Conservation (phyloP, 2,329 filamentous ascomycete genomes). For the Grosmannia huntii region DNA sequence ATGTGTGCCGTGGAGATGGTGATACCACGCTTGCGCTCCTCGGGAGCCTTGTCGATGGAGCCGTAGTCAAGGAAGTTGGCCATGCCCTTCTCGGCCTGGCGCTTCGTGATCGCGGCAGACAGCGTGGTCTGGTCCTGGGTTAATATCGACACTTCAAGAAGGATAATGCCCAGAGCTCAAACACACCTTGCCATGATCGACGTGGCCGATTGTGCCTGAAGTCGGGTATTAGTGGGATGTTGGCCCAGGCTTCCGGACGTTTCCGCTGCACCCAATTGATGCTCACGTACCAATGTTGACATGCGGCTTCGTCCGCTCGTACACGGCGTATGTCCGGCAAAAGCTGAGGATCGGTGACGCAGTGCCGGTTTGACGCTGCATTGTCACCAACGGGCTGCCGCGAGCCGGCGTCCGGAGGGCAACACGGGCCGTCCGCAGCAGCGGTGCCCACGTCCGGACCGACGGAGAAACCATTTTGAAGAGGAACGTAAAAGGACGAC, state of each 20-base stretch:
- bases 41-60: slow-evolving; percentile 95
- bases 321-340: slow-evolving; percentile 55
- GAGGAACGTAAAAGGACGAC: neutral
- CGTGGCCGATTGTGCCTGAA: slow-evolving; percentile 89
- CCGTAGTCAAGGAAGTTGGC: slow-evolving; percentile 96
- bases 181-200: slow-evolving; percentile 95
- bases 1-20: slow-evolving; percentile 98
- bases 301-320: slow-evolving; percentile 87
- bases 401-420: slow-evolving; percentile 39
- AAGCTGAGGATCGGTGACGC: slow-evolving; percentile 52
- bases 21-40: slow-evolving; percentile 99
- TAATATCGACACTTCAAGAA: neutral
- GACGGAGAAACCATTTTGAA: slow-evolving; percentile 59
- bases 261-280: neutral
- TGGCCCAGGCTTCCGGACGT: neutral
- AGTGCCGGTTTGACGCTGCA: slow-evolving; percentile 51
- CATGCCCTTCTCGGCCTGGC: slow-evolving; percentile 86
- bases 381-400: slow-evolving; percentile 57
- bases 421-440: slow-evolving; percentile 69
- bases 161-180: neutral
- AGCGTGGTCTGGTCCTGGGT: slow-evolving; percentile 64
- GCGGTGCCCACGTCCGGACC: slow-evolving; percentile 63
- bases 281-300: slow-evolving; percentile 76
- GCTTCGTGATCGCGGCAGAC: slow-evolving; percentile 97
- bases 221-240: neutral